A percentile compares a stretch with the other conserved stretches of the same genome.
Evolutionary conservation across 2,329 filamentous ascomycete species (phyloP).

Genomic region (Aotearoamyces nothofagi): DNA sequence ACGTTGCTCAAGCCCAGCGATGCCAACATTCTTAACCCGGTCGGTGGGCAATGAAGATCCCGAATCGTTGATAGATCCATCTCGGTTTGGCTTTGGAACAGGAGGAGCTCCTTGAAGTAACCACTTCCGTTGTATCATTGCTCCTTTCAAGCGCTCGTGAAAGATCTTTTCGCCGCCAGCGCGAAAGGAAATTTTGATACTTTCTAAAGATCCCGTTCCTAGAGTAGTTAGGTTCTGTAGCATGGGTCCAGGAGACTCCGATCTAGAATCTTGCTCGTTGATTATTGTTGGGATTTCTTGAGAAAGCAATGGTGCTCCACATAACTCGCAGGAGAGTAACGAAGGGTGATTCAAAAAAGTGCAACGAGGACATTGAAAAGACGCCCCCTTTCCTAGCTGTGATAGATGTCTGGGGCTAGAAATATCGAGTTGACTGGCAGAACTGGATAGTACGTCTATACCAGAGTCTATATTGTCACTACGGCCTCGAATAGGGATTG

Average conservation of each 20-base stretch:
- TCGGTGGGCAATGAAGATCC: constrained; percentile 18
- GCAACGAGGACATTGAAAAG: constrained; percentile 65
- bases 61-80: constrained; percentile 22
- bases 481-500: constrained; percentile 16
- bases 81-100: constrained; percentile 46
- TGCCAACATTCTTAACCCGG: constrained; percentile 57
- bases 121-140: constrained; percentile 91
- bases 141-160: constrained; percentile 72
- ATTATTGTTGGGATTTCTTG: constrained; percentile 27
- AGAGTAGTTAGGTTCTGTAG: constrained; percentile 24
- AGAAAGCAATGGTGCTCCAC: constrained; percentile 58
- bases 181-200: constrained; percentile 84
- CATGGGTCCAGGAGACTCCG: constrained; percentile 66
- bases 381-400: constrained; percentile 24
- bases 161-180: constrained; percentile 82
- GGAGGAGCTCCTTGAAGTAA: constrained; percentile 80
- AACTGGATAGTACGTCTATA: too few relatives aligned
- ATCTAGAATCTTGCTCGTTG: constrained; percentile 30
- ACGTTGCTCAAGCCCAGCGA: constrained; percentile 80
- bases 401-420: too few relatives aligned
- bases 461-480: constrained; percentile 6
- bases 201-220: constrained; percentile 46
- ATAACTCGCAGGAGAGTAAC: constrained; percentile 76
- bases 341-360: constrained; percentile 92
- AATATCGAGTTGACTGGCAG: background rate